Evolutionary conservation across 78 protist genomes (phyloP).

Genomic region (Neovahlkampfia damariscottae): DNA sequence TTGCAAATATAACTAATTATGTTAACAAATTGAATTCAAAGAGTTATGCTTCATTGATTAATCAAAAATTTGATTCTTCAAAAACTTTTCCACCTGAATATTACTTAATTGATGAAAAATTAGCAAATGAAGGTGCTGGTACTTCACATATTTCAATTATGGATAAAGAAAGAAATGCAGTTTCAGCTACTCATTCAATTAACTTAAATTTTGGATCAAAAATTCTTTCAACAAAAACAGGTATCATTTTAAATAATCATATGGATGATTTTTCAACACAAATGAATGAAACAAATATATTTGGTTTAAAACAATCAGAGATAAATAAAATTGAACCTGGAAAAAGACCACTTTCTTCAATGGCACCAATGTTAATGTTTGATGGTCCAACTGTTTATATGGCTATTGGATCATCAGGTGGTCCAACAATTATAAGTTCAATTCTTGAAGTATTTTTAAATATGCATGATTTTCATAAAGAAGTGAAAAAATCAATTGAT

Average conservation of each 20-base stretch:
- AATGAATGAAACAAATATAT: not conserved
- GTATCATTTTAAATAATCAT: slow-evolving; percentile 27
- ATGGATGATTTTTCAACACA: slow-evolving; percentile 29
- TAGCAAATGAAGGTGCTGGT: not conserved
- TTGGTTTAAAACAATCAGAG: not conserved
- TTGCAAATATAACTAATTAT: not conserved
- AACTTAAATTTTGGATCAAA: slow-evolving; percentile 17
- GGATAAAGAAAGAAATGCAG: slow-evolving; percentile 14
- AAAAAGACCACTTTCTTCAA: not conserved
- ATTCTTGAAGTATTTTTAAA: not conserved
- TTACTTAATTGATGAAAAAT: not conserved
- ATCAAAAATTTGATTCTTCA: not conserved
- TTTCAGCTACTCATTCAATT: slow-evolving; percentile 15
- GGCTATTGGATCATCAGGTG: not conserved
- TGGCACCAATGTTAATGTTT: not conserved
- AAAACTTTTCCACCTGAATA: not conserved
- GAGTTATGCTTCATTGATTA: not conserved
- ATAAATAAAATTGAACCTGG: not conserved
- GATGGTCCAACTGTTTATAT: not conserved
- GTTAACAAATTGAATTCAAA: not conserved
- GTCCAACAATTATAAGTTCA: not conserved
- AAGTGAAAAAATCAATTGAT: too few relatives aligned
- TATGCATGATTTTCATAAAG: too few relatives aligned
- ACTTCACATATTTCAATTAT: slow-evolving; percentile 21
- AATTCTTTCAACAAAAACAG: not conserved